Evolutionary conservation across 768 basidiomycete species (phyloP).

Genomic region (Lenzites betulinus): DNA sequence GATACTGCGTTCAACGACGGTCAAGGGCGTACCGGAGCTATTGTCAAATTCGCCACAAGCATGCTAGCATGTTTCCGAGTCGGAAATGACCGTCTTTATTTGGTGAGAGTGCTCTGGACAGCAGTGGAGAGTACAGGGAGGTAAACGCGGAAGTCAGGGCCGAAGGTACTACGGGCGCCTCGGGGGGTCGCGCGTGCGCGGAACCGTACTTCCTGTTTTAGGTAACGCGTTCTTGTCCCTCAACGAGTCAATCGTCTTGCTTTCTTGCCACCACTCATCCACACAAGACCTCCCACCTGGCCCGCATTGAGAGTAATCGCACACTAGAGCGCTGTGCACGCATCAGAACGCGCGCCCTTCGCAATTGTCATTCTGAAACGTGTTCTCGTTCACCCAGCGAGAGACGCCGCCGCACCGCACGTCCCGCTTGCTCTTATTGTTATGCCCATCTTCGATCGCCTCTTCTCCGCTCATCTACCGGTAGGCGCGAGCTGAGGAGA

Average conservation of each 20-base stretch:
- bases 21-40: too few relatives aligned
- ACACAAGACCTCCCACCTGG: slow-evolving; percentile 9
- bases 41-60: too few relatives aligned
- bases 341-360: slow-evolving; percentile 10
- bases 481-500: not conserved
- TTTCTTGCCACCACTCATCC: slow-evolving; percentile 9
- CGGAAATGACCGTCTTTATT: too few relatives aligned
- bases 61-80: too few relatives aligned
- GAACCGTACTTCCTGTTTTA: slow-evolving; percentile 8
- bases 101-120: too few relatives aligned
- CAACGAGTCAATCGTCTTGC: slow-evolving; percentile 12
- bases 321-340: not conserved
- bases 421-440: slow-evolving; percentile 10
- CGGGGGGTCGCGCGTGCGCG: not conserved
- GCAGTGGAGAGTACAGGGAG: too few relatives aligned
- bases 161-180: not conserved
- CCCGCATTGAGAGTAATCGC: slow-evolving; percentile 3
- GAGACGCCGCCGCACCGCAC: not conserved
- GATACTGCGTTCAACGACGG: too few relatives aligned
- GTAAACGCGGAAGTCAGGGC: not conserved
- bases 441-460: slow-evolving; percentile 15
- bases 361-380: slow-evolving; percentile 15
- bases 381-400: slow-evolving; percentile 1
- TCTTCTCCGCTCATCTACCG: slow-evolving; percentile 3
- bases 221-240: slow-evolving; percentile 11